Percentiles rank a stretch among this genome's conserved stretches.
Evolutionary conservation across 345 rosid species (phyloP).

Genomic region (Linum trigynum): DNA sequence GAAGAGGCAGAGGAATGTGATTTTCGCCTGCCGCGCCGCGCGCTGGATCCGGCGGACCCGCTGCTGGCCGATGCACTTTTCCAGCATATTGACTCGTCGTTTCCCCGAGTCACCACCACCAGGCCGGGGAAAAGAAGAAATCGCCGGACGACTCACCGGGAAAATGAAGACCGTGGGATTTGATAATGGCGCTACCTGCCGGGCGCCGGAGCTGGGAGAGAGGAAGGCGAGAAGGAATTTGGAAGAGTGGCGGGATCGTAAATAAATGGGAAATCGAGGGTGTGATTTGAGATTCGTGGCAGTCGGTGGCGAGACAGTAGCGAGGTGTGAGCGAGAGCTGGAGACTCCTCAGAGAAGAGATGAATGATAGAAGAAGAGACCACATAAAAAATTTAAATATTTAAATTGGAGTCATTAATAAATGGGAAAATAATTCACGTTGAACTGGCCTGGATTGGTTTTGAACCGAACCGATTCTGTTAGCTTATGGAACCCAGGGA

Average conservation of each 20-base stretch:
- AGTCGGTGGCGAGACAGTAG: background rate
- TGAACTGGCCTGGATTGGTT: too few relatives aligned
- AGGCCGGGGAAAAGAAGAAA: too few relatives aligned
- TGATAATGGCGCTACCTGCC: background rate
- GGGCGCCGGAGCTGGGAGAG: background rate
- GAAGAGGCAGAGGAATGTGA: slow-evolving; percentile 44
- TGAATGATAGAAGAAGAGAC: background rate
- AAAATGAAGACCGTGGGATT: background rate
- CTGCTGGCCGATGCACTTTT: slow-evolving; percentile 34
- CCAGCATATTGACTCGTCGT: background rate
- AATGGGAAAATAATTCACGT: too few relatives aligned
- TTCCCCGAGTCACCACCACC: too few relatives aligned
- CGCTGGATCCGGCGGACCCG: slow-evolving; percentile 41
- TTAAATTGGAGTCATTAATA: too few relatives aligned
- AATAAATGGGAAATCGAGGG: background rate
- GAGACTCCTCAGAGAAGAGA: background rate
- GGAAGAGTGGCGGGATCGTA: background rate
- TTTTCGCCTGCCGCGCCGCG: slow-evolving; percentile 48
- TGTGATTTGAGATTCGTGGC: background rate
- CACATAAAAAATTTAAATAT: too few relatives aligned
- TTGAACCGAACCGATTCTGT: too few relatives aligned
- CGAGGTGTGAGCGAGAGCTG: background rate
- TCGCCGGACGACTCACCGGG: too few relatives aligned
- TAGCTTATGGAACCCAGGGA: too few relatives aligned
- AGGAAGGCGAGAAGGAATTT: background rate